Evolutionary conservation across 2,329 filamentous ascomycete genomes (phyloP), one percentile per base, ranked within the genome.

Genomic region (Emydomyces testavorans): DNA sequence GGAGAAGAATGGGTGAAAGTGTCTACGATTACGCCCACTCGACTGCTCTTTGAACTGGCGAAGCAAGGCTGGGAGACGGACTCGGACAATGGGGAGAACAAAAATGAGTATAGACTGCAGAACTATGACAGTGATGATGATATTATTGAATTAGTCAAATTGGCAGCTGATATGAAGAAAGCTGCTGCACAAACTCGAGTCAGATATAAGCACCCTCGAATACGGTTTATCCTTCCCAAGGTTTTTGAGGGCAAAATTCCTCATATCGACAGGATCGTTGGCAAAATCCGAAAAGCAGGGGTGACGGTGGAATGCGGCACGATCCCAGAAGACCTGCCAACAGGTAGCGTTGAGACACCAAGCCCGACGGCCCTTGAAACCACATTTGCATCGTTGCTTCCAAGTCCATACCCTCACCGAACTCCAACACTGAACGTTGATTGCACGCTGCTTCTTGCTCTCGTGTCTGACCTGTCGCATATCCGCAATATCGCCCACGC

Each of bases 381-480:
- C 13, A 52, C 58, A 6, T 58, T 70, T 44, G 48, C 50, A 11
- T 56, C 55, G 36, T 61, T 70, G n/a, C 57, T 70, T 18, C 67
- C 68, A 16, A 60, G 65, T 38, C 61, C 62, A 11, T 65, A 64
- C 57, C 63, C 65, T 40, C 59, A 61, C 18, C 62, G 71, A 53
- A 71, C 68, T n/a, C 36, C 62, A 7, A 65, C 62, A 8, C 52
- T 74, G 36, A 72, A 72, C 53, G 63, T 72, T 40, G 71, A 75
- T 52, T 71, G 69, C 54, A 86, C 83, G 1, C 76, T 86, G 39
- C 71, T 89, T 4, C 73, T 89, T 4, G 83, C 82, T 3, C 68
- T 88, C 2, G 76, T 82, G 1, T 86, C 83, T 0, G 84, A 89
- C 56, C 78, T 88, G 21, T 83, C 80, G 1, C 82, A 88, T 59